Evolutionary conservation across 768 basidiomycete genomes (phyloP), one percentile per base, ranked within the genome.

Genomic region (Suillus luteus): DNA sequence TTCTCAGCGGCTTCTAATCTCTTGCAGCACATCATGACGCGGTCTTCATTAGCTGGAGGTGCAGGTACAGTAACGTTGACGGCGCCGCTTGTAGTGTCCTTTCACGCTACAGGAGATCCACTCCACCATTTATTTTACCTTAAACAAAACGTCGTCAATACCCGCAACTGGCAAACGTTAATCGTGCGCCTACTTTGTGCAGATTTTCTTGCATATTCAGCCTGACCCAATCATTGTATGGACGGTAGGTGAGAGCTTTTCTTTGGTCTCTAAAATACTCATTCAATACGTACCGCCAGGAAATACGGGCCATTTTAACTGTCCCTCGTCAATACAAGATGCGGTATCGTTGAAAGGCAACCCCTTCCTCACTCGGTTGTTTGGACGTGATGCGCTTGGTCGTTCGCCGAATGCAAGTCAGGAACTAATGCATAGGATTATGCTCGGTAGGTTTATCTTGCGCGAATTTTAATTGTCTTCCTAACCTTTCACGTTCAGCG

Each of bases 301-400:
- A 92, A 64, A 83, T 95, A 43, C 96, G 97, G 76, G 91, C 91
- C 2, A 89, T 88, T 0, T 74, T 98, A 7, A 96, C 71, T 95
- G 92, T 70, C 82, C 96, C 44, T 88, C 89, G 79, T 90, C 90
- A 7, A 82, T 95, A 10, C 92, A 96, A 69, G 96, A 98, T 79
- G 93, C 94, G 1, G 81, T 96, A 31, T 87, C 87, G 3, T 67
- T 86, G 2, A 83, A 85, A 44, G 80, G 82, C 60, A 83, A 83
- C 60, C 71, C 77, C 0, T 82, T 87, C 55, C 79, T 95, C 3
- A 73, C 78, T 24, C 82, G 83, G 11, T 67, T 98, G 15, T 96
- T 96, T 71, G 85, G 86, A n/a, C 79, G 86, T 0, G 85, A 87
- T 7, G 80, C 95, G 19, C 82, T 95, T 1, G 87, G 86, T 3